Base-by-base conservation (phyloP, 371 early-diverging fungal genomes). In the Coemansia sp. region DNA sequence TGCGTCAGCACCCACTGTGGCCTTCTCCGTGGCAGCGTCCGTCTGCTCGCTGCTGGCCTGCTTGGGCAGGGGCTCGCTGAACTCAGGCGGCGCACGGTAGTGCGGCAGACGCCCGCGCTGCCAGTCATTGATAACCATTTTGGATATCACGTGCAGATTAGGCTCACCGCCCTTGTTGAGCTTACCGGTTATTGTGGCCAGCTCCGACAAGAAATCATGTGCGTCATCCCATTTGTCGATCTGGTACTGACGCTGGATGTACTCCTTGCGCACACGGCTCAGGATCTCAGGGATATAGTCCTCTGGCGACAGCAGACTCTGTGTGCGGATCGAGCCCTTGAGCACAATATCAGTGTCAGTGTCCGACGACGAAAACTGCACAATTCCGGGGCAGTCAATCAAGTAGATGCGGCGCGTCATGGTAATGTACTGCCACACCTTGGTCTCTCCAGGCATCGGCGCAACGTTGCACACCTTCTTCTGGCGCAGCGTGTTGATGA, bases 391-490 rank as follows among this genome's bases (percentile, higher is more conserved):
- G 80, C 98, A 99, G 83, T 99, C 99, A 75, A 99, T 99, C 37
- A 99, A 85, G 78, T 98, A 99, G 69, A 99, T 98, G 69, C 96
- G 92, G 80, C 95, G 95, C 91, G 95, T 99, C 69, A 99, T 87
- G 12, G 99, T 95, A 59, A 99, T 97, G 82, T 99, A 99, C 82
- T 99, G 99, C 99, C 99, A 99, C 65, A 96, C 94, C 86, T 98
- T 99, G 63, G 99, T 99, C 82, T 99, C 98, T 57, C 99, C 99
- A 33, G 99, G 99, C 64, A 99, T 88, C 2, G 99, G 99, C 11
- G 99, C 99, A 16, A 98, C 98, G 52, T 85, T 94, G 89, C 99
- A 99, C 25, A 99, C 99, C 83, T 94, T 92, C 84, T 99, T 98
- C 59, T 89, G 87, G 74, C 94, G 89, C 52, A 99, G 86, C 9